phyloP scores from a whole-genome alignment of 345 rosid genomes.

The Populus ilicifolia region DNA sequence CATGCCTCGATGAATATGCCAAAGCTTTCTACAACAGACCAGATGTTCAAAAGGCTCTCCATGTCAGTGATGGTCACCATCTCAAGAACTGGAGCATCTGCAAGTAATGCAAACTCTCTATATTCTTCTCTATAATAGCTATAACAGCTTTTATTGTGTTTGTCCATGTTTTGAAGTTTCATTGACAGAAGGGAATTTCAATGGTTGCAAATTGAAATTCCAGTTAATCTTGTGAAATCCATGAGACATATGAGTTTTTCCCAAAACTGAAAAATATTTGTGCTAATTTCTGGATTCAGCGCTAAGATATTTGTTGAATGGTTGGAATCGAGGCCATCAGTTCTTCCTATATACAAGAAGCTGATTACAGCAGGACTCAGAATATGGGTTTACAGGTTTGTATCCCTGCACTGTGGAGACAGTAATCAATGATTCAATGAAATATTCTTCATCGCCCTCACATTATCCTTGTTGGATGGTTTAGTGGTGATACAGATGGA shows the following conservation, averaged over 20 bases:
- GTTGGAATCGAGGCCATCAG: slow-evolving; percentile 52
- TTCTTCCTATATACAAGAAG: slow-evolving; percentile 79
- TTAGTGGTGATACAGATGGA: slow-evolving; percentile 97
- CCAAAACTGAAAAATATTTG: not conserved
- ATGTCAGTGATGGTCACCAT: slow-evolving; percentile 59
- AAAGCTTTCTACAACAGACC: slow-evolving; percentile 64
- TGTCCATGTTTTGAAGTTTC: not conserved
- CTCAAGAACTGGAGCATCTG: slow-evolving; percentile 86
- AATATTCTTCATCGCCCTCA: not conserved
- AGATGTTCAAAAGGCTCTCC: slow-evolving; percentile 82
- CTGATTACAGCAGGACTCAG: slow-evolving; percentile 68
- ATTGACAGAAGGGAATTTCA: not conserved
- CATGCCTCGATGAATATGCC: slow-evolving; percentile 76
- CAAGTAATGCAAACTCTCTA: slow-evolving; percentile 48
- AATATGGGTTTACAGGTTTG: slow-evolving; percentile 92
- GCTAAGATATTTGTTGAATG: slow-evolving; percentile 44
- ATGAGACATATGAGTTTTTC: not conserved
- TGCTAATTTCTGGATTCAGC: slow-evolving; percentile 32
- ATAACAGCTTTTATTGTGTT: not conserved
- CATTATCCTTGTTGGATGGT: slow-evolving; percentile 3
- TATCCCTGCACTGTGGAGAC: not conserved
- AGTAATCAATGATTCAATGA: not conserved
- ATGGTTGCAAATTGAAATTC: not conserved
- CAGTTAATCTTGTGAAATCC: not conserved
- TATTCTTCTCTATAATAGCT: not conserved